Conservation (phyloP, 768 basidiomycete genomes). For the Russula emetica region DNA sequence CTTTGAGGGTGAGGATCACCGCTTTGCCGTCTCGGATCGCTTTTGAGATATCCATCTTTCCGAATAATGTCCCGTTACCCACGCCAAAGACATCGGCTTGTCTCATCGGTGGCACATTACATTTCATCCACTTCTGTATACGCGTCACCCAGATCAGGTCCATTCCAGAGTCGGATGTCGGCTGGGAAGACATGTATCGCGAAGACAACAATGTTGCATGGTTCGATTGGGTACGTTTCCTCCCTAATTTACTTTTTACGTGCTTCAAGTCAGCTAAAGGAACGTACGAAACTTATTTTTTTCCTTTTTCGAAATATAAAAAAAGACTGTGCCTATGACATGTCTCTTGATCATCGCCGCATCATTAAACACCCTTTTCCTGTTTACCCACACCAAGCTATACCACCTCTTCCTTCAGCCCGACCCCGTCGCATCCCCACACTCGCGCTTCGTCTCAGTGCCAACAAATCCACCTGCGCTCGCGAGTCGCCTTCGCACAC, state of each 20-base stretch:
- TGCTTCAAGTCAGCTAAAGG: neutral
- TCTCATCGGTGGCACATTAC: constrained; percentile 59
- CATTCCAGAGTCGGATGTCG: constrained; percentile 61
- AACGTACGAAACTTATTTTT: constrained; percentile 7
- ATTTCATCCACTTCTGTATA: constrained; percentile 63
- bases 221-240: constrained; percentile 72
- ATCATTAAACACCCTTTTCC: constrained; percentile 55
- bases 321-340: constrained; percentile 62
- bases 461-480: constrained; percentile 43
- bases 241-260: neutral
- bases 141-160: constrained; percentile 54
- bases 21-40: constrained; percentile 66
- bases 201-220: constrained; percentile 60
- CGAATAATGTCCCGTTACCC: constrained; percentile 75
- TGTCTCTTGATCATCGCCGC: constrained; percentile 52
- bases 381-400: constrained; percentile 63
- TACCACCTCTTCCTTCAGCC: constrained; percentile 63
- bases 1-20: constrained; percentile 44
- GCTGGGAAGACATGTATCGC: constrained; percentile 75
- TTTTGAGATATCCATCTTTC: constrained; percentile 78
- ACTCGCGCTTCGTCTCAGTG: constrained; percentile 60
- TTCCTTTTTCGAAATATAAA: neutral
- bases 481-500: constrained; percentile 26
- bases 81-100: constrained; percentile 60
- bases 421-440: constrained; percentile 66